These are phyloP conservation scores for Aspergillus ellipticus DNA, from an alignment of 495 filamentous ascomycete species.

Conservation along the genomic window DNA sequence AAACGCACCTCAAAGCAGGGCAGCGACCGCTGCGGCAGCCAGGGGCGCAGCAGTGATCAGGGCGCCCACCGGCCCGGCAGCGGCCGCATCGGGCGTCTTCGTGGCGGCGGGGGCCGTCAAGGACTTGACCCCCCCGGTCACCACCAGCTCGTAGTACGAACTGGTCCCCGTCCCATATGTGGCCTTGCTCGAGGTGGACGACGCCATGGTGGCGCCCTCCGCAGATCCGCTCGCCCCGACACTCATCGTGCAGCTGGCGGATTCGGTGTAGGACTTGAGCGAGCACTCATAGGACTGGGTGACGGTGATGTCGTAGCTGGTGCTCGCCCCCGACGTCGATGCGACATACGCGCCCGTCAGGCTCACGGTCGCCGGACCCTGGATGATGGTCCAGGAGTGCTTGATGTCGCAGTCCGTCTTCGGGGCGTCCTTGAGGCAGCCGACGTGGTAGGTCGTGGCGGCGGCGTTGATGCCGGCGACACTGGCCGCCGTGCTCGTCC, in stretches of 20 bases:
- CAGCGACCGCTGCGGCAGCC: constrained; percentile 20
- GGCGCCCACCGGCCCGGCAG: constrained; percentile 6
- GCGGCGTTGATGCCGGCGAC: constrained; percentile 20
- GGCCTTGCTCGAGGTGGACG: background rate
- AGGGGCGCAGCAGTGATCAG: constrained; percentile 23
- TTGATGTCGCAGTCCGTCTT: constrained; percentile 17
- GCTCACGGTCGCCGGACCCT: constrained; percentile 20
- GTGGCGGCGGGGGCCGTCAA: constrained; percentile 14
- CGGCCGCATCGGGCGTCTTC: constrained; percentile 11
- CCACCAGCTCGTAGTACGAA: constrained; percentile 16
- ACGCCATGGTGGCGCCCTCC: background rate
- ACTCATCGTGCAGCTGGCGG: constrained; percentile 23
- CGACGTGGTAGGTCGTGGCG: constrained; percentile 27
- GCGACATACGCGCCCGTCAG: constrained; percentile 15
- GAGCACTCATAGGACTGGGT: constrained; percentile 17
- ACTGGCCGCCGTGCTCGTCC: constrained; percentile 21
- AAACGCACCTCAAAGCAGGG: background rate
- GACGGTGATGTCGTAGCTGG: constrained; percentile 13
- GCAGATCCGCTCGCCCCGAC: background rate
- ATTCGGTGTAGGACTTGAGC: constrained; percentile 15
- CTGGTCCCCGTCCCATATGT: constrained; percentile 3
- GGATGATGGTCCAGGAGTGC: constrained; percentile 24
- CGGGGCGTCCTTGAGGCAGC: constrained; percentile 19
- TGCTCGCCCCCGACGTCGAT: background rate
- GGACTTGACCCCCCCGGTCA: constrained; percentile 18